Evolutionary conservation across 1,284 basidiomycete genomes (phyloP), one percentile per base, ranked within the genome.

Genomic region (Leccinum pachyderme): DNA sequence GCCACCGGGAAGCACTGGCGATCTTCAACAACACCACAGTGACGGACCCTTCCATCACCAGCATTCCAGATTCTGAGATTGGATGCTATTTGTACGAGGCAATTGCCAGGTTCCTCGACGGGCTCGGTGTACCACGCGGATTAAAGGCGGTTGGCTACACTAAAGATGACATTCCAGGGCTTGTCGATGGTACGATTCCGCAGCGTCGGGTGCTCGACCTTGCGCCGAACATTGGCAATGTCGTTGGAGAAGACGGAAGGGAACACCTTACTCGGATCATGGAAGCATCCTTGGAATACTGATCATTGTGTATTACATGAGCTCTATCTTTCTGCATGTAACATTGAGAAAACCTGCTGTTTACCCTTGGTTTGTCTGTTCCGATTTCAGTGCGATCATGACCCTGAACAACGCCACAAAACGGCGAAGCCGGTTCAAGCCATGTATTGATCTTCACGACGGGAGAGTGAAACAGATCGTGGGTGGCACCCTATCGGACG

Each of bases 381-480:
- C n/a, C 24, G 33, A 39, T 5, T 35, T 56, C 13, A 29, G 31
- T 32, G 27, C 33, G 6, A 27, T 46, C 22, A 33, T 60, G 29
- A 18, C 24, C 15, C 24, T 13, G 13, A 31, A 46, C 47, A 7
- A 45, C 48, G 11, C 33, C n/a, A 32, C 52, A 51, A 60, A 35
- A 51, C 61, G 54, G 15, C 59, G 56, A 52, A 70, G 63, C 47
- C 63, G 81, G 49, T 99, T 99, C 76, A 82, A 90, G 53, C 97
- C 97, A 11, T 99, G 97, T 72, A 98, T 99, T 65, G 97, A 99
- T 73, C 81, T 99, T 27, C 97, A 99, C 75, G 83, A 87, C 59
- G 95, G 95, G 9, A 78, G 92, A 65, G 97, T 99, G 54, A 99
- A 99, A 74, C 97, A 99, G 75, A 99, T 99, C 57, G 94, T 99